Evolutionary conservation across 345 rosid genomes (phyloP), one percentile per base, ranked within the genome.

Genomic region (Sonneratia alba): DNA sequence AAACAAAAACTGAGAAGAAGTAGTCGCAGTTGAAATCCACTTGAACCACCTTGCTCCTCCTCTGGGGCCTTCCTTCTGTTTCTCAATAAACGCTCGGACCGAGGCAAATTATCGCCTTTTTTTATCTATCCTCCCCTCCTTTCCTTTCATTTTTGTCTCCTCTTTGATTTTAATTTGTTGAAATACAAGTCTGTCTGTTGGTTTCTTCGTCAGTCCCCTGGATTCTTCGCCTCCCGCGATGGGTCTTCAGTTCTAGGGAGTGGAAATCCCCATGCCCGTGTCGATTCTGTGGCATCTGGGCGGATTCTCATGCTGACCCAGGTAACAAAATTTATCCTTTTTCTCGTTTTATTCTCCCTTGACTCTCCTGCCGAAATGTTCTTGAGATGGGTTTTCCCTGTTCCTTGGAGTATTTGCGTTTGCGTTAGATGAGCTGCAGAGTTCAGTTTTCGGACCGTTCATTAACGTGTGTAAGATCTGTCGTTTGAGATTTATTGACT

Each of bases 141-240:
- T 32, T 4, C 36, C 5, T 48, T 18, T 59, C 27, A 0, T 0
- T 42, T 18, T 14, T 9, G 5, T 37, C n/a, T 7, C 0, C 13
- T 8, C 51, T 47, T 47, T 47, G 6, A 18, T 49, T 53, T 67
- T 15, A 32, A 56, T 40, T 73, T 59, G 12, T 34, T 21, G 8
- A 62, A 62, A 62, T 27, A 13, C 66, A 24, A 34, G 10, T 12
- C 0, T 10, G 18, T 32, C 9, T 62, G 51, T 34, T 13, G 27
- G 66, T 57, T n/a, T 67, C 69, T 6, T 67, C 69, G 16, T 67
- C 49, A 16, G 16, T 22, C 51, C 43, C 6, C 47, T 66, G 76
- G 61, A 73, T 78, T 43, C 76, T 71, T 78, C 76, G 75, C 83
- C 79, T 70, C 70, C 36, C 73, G 6, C 59, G 65, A 73, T 67